Evolutionary conservation across 176 grass and related monocot species (phyloP), one percentile per base, ranked within the genome.

Genomic region (Paspalum notatum): DNA sequence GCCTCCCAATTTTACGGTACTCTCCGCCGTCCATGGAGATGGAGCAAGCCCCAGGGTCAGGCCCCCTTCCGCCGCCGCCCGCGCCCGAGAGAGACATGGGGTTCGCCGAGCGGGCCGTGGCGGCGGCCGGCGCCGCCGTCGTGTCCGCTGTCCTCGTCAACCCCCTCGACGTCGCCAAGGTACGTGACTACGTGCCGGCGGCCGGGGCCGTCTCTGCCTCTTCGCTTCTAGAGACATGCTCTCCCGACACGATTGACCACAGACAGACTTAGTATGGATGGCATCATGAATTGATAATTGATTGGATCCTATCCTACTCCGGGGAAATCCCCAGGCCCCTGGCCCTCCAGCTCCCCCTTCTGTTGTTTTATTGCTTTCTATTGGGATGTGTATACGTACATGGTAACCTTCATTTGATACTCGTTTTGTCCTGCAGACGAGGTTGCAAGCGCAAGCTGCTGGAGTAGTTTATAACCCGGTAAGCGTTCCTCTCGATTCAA

Each of bases 81-180:
- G 78, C 71, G 9, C 16, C 80, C 20, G 92, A 98, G 59, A n/a
- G 79, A 24, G 44, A 21, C 62, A 75, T 98, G 92, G 78, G 85
- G 44, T 90, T 92, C 86, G 52, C 75, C 53, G 90, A 98, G 81
- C 85, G 92, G 15, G 87, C 90, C 22, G 17, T 92, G 41, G 79
- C 92, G 61, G 95, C 95, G 25, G 87, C 95, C 20, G 92, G 87
- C 11, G 95, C 92, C 12, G 85, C 92, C 81, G 51, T 98, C 69
- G 14, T 94, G 65, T 98, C 95, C 59, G 92, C 95, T 65, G 39
- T 94, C 42, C 73, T 98, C 70, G 95, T 98, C 77, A 98, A 98
- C 55, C 95, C 95, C 16, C 95, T 98, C 72, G 95, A 98, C 68
- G 95, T 98, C 68, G 95, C 92, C 43, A 98, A 93, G 95, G 95